These are phyloP conservation scores for Allium cepa DNA, from an alignment of 106 monocot species.

Conservation along the genomic window DNA sequence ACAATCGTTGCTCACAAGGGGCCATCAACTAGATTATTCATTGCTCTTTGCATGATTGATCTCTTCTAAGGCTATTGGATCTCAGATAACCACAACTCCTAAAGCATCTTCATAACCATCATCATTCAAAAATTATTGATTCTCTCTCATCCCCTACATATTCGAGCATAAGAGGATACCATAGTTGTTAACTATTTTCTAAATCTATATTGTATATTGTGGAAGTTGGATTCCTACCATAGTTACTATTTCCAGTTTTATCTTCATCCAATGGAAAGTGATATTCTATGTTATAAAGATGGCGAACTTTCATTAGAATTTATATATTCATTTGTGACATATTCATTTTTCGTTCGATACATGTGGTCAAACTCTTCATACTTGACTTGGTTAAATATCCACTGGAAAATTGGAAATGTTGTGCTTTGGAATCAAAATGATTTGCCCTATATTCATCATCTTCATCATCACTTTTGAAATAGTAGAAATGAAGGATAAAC, in stretches of 20 bases:
- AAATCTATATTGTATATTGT: conserved; percentile 57
- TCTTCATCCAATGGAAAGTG: conserved; percentile 24
- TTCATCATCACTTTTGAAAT: conserved; percentile 57
- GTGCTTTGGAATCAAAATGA: conserved; percentile 36
- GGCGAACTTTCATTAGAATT: conserved; percentile 21
- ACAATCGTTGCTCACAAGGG: conserved; percentile 75
- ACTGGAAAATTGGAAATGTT: conserved; percentile 25
- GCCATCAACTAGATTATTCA: conserved; percentile 71
- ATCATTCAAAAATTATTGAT: conserved; percentile 32
- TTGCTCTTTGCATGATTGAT: conserved; percentile 54
- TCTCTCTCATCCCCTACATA: conserved; percentile 62
- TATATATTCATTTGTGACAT: conserved; percentile 21
- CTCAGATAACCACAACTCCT: conserved; percentile 61
- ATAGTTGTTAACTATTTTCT: conserved; percentile 59
- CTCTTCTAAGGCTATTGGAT: conserved; percentile 45
- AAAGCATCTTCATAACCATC: conserved; percentile 47
- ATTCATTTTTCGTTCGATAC: conserved; percentile 17
- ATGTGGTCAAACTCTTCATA: conserved; percentile 32
- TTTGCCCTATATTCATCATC: conserved; percentile 42
- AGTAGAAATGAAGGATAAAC: too few species aligned
- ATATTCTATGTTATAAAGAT: conserved; percentile 9
- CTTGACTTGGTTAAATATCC: conserved; percentile 38
- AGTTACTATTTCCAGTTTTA: conserved; percentile 27
- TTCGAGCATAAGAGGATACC: conserved; percentile 76
- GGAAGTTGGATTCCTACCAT: conserved; percentile 40